Evolutionary conservation across 2,329 filamentous ascomycete species (phyloP).

Genomic region (Aureobasidium sp.): DNA sequence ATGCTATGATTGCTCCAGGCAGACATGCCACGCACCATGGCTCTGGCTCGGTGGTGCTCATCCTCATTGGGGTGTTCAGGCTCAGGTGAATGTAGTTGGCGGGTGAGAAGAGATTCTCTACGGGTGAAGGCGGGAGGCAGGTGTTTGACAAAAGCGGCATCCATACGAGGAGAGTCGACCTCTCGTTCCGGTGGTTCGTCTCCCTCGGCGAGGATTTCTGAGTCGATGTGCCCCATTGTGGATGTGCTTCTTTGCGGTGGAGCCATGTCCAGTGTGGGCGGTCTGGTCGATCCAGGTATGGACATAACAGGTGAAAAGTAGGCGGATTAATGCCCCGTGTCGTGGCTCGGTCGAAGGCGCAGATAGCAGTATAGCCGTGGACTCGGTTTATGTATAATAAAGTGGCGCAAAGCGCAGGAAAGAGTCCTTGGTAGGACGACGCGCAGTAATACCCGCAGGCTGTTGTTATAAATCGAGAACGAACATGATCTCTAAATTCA

Average conservation of each 20-base stretch:
- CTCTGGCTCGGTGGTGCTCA: conserved; percentile 22
- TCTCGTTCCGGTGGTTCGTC: conserved; percentile 80
- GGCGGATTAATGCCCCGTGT: neutral
- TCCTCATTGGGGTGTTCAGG: conserved; percentile 39
- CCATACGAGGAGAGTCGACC: conserved; percentile 19
- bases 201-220: conserved; percentile 65
- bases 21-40: conserved; percentile 45
- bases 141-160: conserved; percentile 41
- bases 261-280: conserved; percentile 6
- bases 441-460: conserved; percentile 8
- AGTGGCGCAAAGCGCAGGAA: conserved; percentile 13
- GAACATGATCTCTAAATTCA: conserved; percentile 6
- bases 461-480: conserved; percentile 7
- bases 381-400: conserved; percentile 3
- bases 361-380: neutral
- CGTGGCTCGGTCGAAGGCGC: neutral
- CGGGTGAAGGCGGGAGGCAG: conserved; percentile 45
- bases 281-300: conserved; percentile 5
- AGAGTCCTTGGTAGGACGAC: neutral
- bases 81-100: conserved; percentile 59
- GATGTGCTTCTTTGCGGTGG: neutral
- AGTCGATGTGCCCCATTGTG: conserved; percentile 36
- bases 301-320: neutral
- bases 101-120: conserved; percentile 78
- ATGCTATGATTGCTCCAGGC: conserved; percentile 74